These are phyloP conservation scores for Botryotinia convoluta DNA, from an alignment of 2,329 filamentous ascomycete species.

Conservation along the genomic window DNA sequence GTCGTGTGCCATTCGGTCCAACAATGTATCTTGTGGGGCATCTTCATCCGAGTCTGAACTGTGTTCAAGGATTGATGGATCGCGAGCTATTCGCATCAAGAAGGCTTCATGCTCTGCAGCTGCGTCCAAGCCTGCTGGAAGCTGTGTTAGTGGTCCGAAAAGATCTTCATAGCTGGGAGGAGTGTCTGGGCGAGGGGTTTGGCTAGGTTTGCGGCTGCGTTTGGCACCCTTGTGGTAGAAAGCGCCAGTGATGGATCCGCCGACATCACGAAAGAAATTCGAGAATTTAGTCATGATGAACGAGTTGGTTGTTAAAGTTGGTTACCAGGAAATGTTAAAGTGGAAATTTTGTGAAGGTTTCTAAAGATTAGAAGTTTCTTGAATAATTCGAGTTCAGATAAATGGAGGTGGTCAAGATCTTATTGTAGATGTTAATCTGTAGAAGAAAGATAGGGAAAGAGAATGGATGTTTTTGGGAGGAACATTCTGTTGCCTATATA, in stretches of 20 bases:
- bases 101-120: background rate
- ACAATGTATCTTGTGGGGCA: background rate
- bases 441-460: background rate
- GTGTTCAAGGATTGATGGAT: background rate
- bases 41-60: background rate
- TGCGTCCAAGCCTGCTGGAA: background rate
- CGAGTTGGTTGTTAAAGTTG: background rate
- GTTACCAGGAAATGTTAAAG: background rate
- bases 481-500: background rate
- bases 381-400: background rate
- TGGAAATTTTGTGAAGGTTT: background rate
- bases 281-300: background rate
- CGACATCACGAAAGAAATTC: background rate
- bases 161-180: background rate
- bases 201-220: fast-evolving
- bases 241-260: background rate
- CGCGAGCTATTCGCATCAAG: background rate
- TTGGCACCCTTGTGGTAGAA: background rate
- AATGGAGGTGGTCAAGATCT: background rate
- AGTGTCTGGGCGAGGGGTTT: background rate
- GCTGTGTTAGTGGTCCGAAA: background rate
- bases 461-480: background rate
- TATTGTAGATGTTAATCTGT: background rate
- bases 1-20: background rate
- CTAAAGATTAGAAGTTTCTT: background rate